These are phyloP conservation scores for Plasmopara muralis DNA, from an alignment of 352 stramenopile species.

Conservation along the genomic window DNA sequence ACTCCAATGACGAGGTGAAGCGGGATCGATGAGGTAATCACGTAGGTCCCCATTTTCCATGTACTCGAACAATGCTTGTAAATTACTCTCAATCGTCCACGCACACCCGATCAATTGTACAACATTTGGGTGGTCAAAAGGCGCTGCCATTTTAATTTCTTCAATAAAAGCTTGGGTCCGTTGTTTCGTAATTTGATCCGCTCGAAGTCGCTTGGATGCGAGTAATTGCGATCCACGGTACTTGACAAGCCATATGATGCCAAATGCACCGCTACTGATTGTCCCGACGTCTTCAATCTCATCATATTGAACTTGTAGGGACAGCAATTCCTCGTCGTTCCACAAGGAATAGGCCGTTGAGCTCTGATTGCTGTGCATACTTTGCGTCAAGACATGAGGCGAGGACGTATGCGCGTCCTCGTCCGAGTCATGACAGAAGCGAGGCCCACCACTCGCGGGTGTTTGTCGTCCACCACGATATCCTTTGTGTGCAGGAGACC, in stretches of 20 bases:
- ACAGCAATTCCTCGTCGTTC: conserved; percentile 44
- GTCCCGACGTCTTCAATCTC: conserved; percentile 38
- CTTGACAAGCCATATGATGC: conserved; percentile 40
- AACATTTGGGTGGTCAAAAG: conserved; percentile 42
- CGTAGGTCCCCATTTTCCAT: conserved; percentile 49
- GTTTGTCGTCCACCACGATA: conserved; percentile 23
- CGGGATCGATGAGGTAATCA: conserved; percentile 24
- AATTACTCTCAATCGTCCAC: conserved; percentile 47
- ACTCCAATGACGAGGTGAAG: conserved; percentile 22
- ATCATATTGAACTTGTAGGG: conserved; percentile 41
- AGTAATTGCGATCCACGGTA: conserved; percentile 26
- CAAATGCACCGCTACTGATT: conserved; percentile 30
- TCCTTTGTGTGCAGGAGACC: conserved; percentile 15
- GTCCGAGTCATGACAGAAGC: conserved; percentile 19
- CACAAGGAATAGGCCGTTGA: conserved; percentile 36
- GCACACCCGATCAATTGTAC: conserved; percentile 49
- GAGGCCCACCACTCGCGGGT: conserved; percentile 17
- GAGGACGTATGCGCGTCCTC: conserved; percentile 17
- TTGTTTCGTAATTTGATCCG: conserved; percentile 31
- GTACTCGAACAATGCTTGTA: conserved; percentile 61
- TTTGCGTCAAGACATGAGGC: conserved; percentile 28
- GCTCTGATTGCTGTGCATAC: conserved; percentile 30
- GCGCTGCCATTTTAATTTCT: conserved; percentile 49
- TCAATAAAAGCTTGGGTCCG: conserved; percentile 41
- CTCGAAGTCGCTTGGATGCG: conserved; percentile 43